Percentiles rank a stretch among this genome's conserved stretches.
phyloP scores from a whole-genome alignment of 495 filamentous ascomycete species.

The Hyaloscypha variabilis region DNA sequence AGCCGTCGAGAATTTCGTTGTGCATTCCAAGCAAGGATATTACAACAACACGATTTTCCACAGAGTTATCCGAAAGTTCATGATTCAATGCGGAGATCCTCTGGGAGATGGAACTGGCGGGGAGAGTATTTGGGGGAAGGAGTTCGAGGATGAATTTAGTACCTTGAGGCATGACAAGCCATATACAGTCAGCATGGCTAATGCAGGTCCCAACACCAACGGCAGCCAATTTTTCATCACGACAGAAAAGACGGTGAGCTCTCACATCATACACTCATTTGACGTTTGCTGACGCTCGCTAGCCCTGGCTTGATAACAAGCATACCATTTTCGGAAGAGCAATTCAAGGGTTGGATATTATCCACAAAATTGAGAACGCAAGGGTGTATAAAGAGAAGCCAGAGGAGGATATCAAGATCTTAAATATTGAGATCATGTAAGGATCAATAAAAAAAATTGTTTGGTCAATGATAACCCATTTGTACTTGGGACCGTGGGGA shows the following conservation, averaged over 20 bases:
- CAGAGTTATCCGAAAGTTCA: slow-evolving; percentile 96
- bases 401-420: slow-evolving; percentile 95
- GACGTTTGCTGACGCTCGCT: neutral
- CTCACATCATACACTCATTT: neutral
- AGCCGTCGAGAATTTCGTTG: slow-evolving; percentile 98
- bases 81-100: slow-evolving; percentile 95
- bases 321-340: slow-evolving; percentile 96
- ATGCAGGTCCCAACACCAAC: slow-evolving; percentile 83
- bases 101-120: slow-evolving; percentile 94
- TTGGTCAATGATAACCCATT: slow-evolving; percentile 17
- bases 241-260: slow-evolving; percentile 81
- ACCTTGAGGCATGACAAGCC: slow-evolving; percentile 91
- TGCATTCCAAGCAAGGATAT: slow-evolving; percentile 83
- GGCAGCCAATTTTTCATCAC: slow-evolving; percentile 97
- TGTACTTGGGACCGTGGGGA: too few relatives aligned
- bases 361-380: slow-evolving; percentile 93
- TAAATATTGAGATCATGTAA: slow-evolving; percentile 76
- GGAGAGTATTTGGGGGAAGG: slow-evolving; percentile 94
- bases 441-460: slow-evolving; percentile 2
- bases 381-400: slow-evolving; percentile 95
- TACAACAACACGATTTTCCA: slow-evolving; percentile 99
- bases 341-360: slow-evolving; percentile 88
- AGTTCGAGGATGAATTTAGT: slow-evolving; percentile 96
- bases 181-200: slow-evolving; percentile 96
- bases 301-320: slow-evolving; percentile 93